A percentile compares a stretch with the other conserved stretches of the same genome.
Conservation (phyloP, 176 grass and related monocot species). For the Aechmea fasciata region DNA sequence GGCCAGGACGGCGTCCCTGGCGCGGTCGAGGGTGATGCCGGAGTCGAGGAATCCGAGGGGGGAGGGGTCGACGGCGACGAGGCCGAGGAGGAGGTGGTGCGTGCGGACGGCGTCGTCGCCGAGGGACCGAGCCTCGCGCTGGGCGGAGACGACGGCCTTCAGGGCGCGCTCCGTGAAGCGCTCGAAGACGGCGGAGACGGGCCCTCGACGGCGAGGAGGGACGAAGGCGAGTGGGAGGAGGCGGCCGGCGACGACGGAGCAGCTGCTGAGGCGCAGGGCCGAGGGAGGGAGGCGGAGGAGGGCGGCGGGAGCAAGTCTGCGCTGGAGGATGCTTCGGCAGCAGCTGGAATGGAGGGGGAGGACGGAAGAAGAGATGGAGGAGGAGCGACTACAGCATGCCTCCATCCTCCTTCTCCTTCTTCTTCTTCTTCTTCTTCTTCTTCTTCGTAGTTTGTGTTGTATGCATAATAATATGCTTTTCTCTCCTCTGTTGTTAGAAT, state of each 20-base stretch:
- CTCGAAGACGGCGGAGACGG: conserved; percentile 60
- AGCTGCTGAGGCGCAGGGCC: conserved; percentile 2
- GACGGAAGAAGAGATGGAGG: conserved; percentile 3
- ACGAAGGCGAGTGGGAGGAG: background rate
- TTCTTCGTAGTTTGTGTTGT: too few species aligned
- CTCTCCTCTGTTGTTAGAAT: too few species aligned
- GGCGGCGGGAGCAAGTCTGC: background rate
- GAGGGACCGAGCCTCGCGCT: conserved; percentile 60
- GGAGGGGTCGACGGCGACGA: conserved; percentile 68
- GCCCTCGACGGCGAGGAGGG: background rate
- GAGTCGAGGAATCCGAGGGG: conserved; percentile 52
- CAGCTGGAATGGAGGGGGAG: background rate
- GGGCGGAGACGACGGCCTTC: conserved; percentile 64
- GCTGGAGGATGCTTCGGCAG: background rate
- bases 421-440: background rate
- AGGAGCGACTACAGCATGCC: conserved; percentile 26
- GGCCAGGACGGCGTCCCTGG: conserved; percentile 41
- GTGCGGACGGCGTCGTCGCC: conserved; percentile 51
- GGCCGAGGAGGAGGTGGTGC: conserved; percentile 81
- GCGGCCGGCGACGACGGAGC: background rate
- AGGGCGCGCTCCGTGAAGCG: conserved; percentile 79
- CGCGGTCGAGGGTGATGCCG: conserved; percentile 71
- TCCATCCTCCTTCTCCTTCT: conserved; percentile 9
- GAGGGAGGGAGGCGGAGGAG: conserved; percentile 2
- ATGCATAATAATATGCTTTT: too few species aligned